Base-by-base conservation (phyloP, 1,139 yeast genomes). In the Hansenula anomala region DNA sequence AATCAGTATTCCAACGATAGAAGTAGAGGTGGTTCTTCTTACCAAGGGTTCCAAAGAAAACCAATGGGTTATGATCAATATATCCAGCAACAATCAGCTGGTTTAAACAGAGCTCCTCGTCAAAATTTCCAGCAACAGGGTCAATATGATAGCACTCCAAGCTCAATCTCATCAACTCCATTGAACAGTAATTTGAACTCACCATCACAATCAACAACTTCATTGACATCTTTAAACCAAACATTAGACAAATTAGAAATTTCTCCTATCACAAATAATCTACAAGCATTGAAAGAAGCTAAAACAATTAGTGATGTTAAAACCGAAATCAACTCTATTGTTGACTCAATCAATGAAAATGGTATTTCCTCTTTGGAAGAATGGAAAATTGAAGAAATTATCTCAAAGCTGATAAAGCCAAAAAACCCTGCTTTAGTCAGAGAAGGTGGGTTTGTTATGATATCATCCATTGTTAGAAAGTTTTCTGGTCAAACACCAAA, bases 361-460 rank as follows among this genome's bases (percentile, higher is more conserved):
- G 77, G 80, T 22, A 64, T 74, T 38, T 49, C 66, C 9, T 63
- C 75, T 6, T 70, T 88, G 29, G 64, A 68, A 37, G 82, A 78
- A 13, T 88, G 90, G 88, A 74, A 78, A 38, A 48, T 90, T 22
- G 57, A 63, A 23, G 88, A 81, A 19, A 74, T 84, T 32, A 52
- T 86, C 40, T 69, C 76, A 45, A 75, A 88, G 27, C 69, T 90
- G 41, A 59, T 77, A 38, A 88, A 85, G 58, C 77, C 87, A 30
- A 90, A 89, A 59, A 83, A 80, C 57, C 68, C 89, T 5, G 67
- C 88, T 10, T 60, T 86, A 41, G 74, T 83, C 31, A 78, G 95
- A 62, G 97, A 90, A 63, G 73, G 88, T 20, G 78, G 87, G 4
- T 68, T 82, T 63, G 56, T 86, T 36, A 64, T 87, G 38, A 67